A percentile compares a stretch with the other conserved stretches of the same genome.
phyloP scores from a whole-genome alignment of 345 rosid species.

The Salix exigua region DNA sequence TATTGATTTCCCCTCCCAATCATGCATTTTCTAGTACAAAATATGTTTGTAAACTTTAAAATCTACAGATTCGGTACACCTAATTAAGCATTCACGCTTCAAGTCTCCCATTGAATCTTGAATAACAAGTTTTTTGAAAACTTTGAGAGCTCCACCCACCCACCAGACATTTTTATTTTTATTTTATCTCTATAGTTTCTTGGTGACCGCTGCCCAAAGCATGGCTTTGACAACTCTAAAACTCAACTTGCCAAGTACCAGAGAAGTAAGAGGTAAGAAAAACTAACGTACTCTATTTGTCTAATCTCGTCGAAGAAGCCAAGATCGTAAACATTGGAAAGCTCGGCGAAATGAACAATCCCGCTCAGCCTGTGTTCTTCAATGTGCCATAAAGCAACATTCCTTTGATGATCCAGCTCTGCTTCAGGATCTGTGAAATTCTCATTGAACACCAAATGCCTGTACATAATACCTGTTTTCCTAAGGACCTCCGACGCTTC shows the following conservation, averaged over 20 bases:
- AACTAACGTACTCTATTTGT: constrained; percentile 60
- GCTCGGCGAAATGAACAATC: constrained; percentile 73
- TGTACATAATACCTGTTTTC: constrained; percentile 76
- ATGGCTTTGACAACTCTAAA: neutral
- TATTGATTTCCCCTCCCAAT: neutral
- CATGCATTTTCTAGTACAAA: neutral
- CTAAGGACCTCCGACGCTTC: constrained; percentile 47
- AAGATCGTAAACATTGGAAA: constrained; percentile 74
- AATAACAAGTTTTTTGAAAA: neutral
- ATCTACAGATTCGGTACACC: neutral
- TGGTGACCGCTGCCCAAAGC: neutral
- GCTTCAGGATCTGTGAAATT: constrained; percentile 58
- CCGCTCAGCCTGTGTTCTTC: constrained; percentile 74
- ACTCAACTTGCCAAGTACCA: neutral
- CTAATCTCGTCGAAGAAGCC: constrained; percentile 74
- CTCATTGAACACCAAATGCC: constrained; percentile 67
- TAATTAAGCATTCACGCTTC: too few species aligned
- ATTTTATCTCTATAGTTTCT: neutral
- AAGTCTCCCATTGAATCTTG: neutral
- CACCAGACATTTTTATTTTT: neutral
- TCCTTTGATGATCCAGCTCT: constrained; percentile 73
- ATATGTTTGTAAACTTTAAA: neutral
- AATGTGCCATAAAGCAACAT: constrained; percentile 71
- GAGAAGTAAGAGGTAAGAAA: neutral
- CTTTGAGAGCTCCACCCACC: neutral